Evolutionary conservation across 2,329 filamentous ascomycete species (phyloP), one percentile per base, ranked within the genome.

Genomic region (Aureobasidium lini): DNA sequence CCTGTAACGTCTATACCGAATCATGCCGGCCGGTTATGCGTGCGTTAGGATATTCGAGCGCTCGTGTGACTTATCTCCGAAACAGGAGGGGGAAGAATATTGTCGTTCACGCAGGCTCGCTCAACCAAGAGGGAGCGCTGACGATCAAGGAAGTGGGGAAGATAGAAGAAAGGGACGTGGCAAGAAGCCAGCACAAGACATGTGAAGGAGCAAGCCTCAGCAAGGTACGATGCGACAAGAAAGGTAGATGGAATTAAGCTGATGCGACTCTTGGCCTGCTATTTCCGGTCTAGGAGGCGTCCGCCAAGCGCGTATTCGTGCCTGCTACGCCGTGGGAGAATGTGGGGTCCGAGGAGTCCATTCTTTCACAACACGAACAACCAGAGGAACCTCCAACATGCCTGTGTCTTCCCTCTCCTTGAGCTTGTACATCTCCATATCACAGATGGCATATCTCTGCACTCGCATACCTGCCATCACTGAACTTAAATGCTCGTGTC

Each of bases 1-100:
- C 61, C 85, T 81, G 67, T 86, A 86, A 68, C 84, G 77, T 66
- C 85, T 73, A 63, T 81, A 77, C 54, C 85, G 81, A 60, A 87
- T 84, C 66, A 67, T 63, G 60, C n/a, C 32, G 32, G 32, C 13
- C n/a, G 39, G 28, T 31, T 37, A 37, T 54, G 10, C 18, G 37
- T 28, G 9, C 49, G 16, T 4, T 2, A 15, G 23, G 15, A 9
- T 36, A 15, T 40, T n/a, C 8, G 15, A n/a, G 15, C 39, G 40
- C 40, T 56, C 52, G 52, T 37, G 40, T 44, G 31, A 23, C 52
- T 56, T 56, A 56, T 36, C 16, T 56, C 52, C 52, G 52, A 18
- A 18, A 52, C 32, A 39, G 34, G 48, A 49, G 1, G 48, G 48
- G 23, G 48, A 31, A 29, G 48, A 40, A n/a, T 29, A 40, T 16